Evolutionary conservation across 768 basidiomycete genomes (phyloP).

Genomic region (Lyophyllum decastes): DNA sequence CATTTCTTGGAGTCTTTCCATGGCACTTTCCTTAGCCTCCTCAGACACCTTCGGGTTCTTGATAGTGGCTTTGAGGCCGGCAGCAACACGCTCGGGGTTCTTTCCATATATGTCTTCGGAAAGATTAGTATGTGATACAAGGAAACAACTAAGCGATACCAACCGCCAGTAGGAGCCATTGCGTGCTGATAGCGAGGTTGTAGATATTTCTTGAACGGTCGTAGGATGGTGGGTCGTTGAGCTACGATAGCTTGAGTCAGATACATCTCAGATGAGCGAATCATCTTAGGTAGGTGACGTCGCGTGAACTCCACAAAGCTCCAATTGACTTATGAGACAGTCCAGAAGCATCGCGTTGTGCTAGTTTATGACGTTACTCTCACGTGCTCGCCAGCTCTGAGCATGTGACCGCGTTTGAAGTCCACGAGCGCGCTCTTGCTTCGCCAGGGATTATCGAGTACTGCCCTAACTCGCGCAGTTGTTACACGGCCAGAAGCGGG

Average conservation of each 20-base stretch:
- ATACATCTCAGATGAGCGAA: background rate
- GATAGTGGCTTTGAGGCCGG: constrained; percentile 56
- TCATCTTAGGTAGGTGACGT: constrained; percentile 2
- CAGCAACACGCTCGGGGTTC: constrained; percentile 48
- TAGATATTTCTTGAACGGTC: background rate
- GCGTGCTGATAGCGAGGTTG: background rate
- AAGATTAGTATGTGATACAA: background rate
- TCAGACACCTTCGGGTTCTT: constrained; percentile 56
- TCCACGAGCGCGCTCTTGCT: too few species aligned
- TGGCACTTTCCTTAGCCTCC: constrained; percentile 50
- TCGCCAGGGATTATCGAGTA: too few species aligned
- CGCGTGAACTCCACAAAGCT: background rate
- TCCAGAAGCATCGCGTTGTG: background rate
- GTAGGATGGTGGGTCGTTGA: background rate
- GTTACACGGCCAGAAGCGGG: too few species aligned
- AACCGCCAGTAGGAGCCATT: background rate
- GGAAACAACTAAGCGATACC: background rate
- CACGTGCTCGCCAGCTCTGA: background rate
- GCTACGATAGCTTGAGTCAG: background rate
- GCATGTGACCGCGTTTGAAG: constrained; percentile 17
- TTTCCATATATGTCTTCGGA: constrained; percentile 25
- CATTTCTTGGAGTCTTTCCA: constrained; percentile 37
- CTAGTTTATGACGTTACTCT: background rate
- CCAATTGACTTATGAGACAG: constrained; percentile 14
- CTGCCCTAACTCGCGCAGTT: too few species aligned